phyloP scores from a whole-genome alignment of 106 monocot genomes.

The Amphibolis antarctica region DNA sequence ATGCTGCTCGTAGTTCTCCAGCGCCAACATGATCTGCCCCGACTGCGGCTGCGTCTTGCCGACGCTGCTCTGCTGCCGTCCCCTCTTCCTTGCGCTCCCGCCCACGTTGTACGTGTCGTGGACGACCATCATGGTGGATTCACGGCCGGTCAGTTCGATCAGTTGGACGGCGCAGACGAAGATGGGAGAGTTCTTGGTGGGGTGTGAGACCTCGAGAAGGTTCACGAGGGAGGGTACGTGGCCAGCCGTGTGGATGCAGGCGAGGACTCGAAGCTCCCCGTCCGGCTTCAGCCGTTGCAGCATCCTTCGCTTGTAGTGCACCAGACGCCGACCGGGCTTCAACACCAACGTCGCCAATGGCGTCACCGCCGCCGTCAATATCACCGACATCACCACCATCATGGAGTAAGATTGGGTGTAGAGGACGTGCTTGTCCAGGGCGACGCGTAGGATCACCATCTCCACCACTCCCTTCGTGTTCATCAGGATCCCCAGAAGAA shows the following conservation, averaged over 20 bases:
- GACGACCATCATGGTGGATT: conserved; percentile 9
- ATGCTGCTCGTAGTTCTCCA: conserved; percentile 12
- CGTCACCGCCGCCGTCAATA: neutral
- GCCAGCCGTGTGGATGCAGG: conserved; percentile 8
- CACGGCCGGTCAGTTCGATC: conserved; percentile 10
- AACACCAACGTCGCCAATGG: neutral
- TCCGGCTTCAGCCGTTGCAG: neutral
- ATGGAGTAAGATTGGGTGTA: neutral
- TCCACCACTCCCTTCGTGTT: conserved; percentile 88
- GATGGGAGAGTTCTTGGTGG: conserved; percentile 2
- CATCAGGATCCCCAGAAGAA: conserved; percentile 62
- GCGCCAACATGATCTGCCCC: neutral
- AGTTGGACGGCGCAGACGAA: conserved; percentile 12
- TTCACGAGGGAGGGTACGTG: conserved; percentile 7
- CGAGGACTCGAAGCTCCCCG: conserved; percentile 9
- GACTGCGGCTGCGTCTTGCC: neutral
- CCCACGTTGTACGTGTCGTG: conserved; percentile 5
- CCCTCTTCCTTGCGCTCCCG: neutral
- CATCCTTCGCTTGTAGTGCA: conserved; percentile 9
- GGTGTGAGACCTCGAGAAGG: conserved; percentile 6
- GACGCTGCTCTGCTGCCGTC: neutral
- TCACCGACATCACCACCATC: conserved; percentile 1
- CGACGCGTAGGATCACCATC: conserved; percentile 76
- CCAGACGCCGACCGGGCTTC: neutral
- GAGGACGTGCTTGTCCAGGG: conserved; percentile 55